Conservation (phyloP, 2,329 filamentous ascomycete genomes). For the Proliferodiscus dingleyae region DNA sequence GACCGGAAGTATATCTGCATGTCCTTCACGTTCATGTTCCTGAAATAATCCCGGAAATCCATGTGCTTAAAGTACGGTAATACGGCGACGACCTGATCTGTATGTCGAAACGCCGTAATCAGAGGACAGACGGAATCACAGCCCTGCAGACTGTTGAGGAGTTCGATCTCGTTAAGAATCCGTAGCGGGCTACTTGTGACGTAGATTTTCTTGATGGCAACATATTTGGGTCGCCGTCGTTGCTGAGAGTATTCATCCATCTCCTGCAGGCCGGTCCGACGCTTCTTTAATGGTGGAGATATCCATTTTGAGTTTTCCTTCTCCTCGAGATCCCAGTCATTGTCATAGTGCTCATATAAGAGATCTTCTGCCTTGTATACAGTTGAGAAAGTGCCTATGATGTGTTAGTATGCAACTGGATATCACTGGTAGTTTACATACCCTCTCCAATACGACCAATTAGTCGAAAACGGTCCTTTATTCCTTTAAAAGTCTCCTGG, state of each 20-base stretch:
- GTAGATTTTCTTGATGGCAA: constrained; percentile 99
- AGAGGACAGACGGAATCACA: constrained; percentile 87
- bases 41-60: constrained; percentile 93
- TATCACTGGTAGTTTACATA: constrained; percentile 34
- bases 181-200: constrained; percentile 91
- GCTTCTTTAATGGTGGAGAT: constrained; percentile 59
- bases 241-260: constrained; percentile 30
- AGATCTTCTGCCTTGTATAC: constrained; percentile 98
- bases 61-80: constrained; percentile 93
- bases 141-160: constrained; percentile 79
- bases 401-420: constrained; percentile 12
- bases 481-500: constrained; percentile 75
- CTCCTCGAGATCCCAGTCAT: constrained; percentile 77
- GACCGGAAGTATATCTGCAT: constrained; percentile 87
- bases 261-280: constrained; percentile 35
- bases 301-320: constrained; percentile 61
- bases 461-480: constrained; percentile 77
- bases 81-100: constrained; percentile 92
- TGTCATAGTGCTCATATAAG: constrained; percentile 74
- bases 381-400: constrained; percentile 87
- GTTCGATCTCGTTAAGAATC: constrained; percentile 93
- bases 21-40: constrained; percentile 78
- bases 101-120: constrained; percentile 92
- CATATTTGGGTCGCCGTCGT: constrained; percentile 63
- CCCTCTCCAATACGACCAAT: constrained; percentile 98